Evolutionary conservation across 176 grass and related monocot genomes (phyloP).

Genomic region (Hordeum marinum): DNA sequence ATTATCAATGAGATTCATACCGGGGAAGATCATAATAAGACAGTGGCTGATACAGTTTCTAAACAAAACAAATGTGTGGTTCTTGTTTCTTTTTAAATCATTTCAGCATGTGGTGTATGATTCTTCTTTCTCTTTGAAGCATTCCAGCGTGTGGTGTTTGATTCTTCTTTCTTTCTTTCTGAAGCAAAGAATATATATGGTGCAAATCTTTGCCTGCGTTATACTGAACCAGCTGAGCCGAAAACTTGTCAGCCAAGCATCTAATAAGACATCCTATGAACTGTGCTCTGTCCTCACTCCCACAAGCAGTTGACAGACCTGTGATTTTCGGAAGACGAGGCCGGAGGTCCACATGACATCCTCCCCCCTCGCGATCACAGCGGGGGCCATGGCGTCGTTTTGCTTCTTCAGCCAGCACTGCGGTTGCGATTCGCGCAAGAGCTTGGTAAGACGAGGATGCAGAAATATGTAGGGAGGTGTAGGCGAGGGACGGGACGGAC

Average conservation of each 20-base stretch:
- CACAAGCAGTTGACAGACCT: slow-evolving; percentile 41
- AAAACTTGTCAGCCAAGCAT: background rate
- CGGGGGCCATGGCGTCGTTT: slow-evolving; percentile 56
- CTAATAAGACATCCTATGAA: background rate
- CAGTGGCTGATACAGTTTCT: background rate
- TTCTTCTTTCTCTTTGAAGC: background rate
- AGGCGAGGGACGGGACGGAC: background rate
- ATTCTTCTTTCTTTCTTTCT: background rate
- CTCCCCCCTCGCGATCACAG: slow-evolving; percentile 45
- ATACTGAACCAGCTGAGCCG: background rate
- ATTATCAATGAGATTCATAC: background rate
- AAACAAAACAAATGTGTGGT: background rate
- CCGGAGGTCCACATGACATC: slow-evolving; percentile 88
- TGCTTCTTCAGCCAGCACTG: slow-evolving; percentile 98
- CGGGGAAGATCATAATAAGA: background rate
- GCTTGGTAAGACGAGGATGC: background rate
- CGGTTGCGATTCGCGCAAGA: background rate
- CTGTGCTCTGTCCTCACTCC: no score
- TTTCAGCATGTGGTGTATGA: background rate
- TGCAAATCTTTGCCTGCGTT: background rate
- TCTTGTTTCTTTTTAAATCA: background rate
- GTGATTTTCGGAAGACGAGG: slow-evolving; percentile 50
- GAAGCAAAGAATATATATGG: background rate
- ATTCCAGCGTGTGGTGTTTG: background rate
- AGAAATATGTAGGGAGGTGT: background rate